Evolutionary conservation across 768 basidiomycete genomes (phyloP), one percentile per base, ranked within the genome.

Genomic region (Phlebiopsis flavidoalba): DNA sequence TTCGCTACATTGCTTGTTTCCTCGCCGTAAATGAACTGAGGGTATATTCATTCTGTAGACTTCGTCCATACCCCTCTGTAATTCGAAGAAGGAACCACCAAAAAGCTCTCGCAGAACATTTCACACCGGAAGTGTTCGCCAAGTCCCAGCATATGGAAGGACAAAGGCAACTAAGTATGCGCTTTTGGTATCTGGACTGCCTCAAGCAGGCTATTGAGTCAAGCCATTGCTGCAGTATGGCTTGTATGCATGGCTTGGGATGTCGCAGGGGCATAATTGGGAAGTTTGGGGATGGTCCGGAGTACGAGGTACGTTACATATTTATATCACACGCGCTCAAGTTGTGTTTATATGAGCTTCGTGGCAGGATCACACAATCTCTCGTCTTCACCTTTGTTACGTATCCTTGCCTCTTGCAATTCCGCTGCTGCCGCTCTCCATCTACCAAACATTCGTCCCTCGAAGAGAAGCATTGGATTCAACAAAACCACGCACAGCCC

Each of bases 111-210:
- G 85, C 83, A 3, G 73, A 73, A 1, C 87, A 93, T 70, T 87
- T 95, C 66, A 79, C 81, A 15, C 70, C 75, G 10, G 83, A 87
- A 2, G 86, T 85, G 14, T 96, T 95, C 72, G 79, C 85, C 62
- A 97, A 97, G 68, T 95, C 93, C 0, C 96, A 99, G 76, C 80
- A 46, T 99, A 99, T 75, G 93, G 94, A 84, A 82, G 54, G 91
- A 94, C 81, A 97, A n/a, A 97, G 75, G 91, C 94, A 11, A 82
- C n/a, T n/a, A n/a, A 83, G 67, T 95, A 90, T 72, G 83, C 87
- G 2, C n/a, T n/a, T n/a, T 73, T 96, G 45, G 69, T 91, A 66
- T 85, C 89, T 0, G 85, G 87, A 1, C 64, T 95, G 56, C 89
- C n/a, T 84, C 73, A 87, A 87, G 68, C 91, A 94, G 69, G 65